Percentiles rank a stretch among this genome's conserved stretches.
Conservation (phyloP, 148 eudicot genomes). For the Amaranthus palmeri region DNA sequence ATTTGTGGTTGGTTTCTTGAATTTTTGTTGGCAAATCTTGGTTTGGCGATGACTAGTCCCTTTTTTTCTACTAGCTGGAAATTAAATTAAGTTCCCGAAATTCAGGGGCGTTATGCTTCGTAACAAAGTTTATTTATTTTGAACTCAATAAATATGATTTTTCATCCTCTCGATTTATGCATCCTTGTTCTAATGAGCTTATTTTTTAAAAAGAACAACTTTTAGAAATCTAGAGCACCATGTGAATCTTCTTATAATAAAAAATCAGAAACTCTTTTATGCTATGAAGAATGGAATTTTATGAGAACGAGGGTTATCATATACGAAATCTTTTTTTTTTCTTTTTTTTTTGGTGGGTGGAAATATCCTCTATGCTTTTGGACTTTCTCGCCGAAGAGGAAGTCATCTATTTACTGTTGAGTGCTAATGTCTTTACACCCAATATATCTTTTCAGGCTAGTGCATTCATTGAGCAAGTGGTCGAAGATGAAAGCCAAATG, state of each 20-base stretch:
- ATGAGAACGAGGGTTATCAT: not conserved
- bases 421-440: not conserved
- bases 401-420: not conserved
- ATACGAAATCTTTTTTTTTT: not conserved
- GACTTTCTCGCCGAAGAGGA: not conserved
- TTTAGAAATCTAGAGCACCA: not conserved
- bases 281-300: not conserved
- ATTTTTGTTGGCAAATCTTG: not conserved
- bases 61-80: not conserved
- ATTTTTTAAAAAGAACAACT: not conserved
- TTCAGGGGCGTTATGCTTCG: not conserved
- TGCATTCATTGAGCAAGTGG: constrained; percentile 65
- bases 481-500: constrained; percentile 88
- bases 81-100: not conserved
- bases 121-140: not conserved
- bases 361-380: not conserved
- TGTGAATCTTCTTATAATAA: too few relatives aligned
- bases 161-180: not conserved
- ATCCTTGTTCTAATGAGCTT: not conserved
- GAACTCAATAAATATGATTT: not conserved
- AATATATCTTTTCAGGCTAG: constrained; percentile 48
- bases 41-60: not conserved
- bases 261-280: not conserved
- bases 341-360: not conserved
- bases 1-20: constrained; percentile 40